A percentile compares a stretch with the other conserved stretches of the same genome.
Evolutionary conservation across 331 rosid species (phyloP).

Genomic region (Acacia concinna): DNA sequence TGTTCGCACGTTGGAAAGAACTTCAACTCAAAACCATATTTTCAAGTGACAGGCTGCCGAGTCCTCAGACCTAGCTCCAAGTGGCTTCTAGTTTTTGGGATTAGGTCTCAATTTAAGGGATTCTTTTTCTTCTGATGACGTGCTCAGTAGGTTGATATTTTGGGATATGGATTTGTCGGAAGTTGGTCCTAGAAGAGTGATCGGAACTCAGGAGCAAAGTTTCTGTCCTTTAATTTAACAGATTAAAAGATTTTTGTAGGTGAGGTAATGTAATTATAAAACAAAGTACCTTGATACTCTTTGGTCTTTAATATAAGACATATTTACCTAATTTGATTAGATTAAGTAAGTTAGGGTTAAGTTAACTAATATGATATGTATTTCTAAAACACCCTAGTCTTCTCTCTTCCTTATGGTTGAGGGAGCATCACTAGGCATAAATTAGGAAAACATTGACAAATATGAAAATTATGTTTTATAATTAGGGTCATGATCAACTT

Average conservation of each 20-base stretch:
- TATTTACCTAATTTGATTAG: too few species aligned
- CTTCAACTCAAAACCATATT: slow-evolving; percentile 3
- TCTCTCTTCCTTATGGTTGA: too few species aligned
- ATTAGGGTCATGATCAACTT: too few species aligned
- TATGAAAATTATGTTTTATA: too few species aligned
- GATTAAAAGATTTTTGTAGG: background rate
- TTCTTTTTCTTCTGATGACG: background rate
- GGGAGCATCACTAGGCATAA: too few species aligned
- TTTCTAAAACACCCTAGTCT: too few species aligned
- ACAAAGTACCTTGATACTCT: background rate
- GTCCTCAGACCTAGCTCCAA: background rate
- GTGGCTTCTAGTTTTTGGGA: background rate
- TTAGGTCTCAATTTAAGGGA: background rate
- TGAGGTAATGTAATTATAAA: slow-evolving; percentile 1
- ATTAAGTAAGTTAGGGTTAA: too few species aligned
- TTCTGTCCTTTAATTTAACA: background rate
- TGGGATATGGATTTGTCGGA: slow-evolving; percentile 10
- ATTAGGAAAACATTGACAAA: too few species aligned
- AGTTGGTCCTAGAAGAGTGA: background rate
- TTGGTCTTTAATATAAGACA: too few species aligned
- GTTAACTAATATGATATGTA: too few species aligned
- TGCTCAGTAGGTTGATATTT: background rate
- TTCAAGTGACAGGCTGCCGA: background rate
- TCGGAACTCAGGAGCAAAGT: background rate
- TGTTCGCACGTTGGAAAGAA: background rate